Percentiles rank a stretch among this genome's conserved stretches.
phyloP scores from a whole-genome alignment of 768 basidiomycete species.

The Suillus placidus region DNA sequence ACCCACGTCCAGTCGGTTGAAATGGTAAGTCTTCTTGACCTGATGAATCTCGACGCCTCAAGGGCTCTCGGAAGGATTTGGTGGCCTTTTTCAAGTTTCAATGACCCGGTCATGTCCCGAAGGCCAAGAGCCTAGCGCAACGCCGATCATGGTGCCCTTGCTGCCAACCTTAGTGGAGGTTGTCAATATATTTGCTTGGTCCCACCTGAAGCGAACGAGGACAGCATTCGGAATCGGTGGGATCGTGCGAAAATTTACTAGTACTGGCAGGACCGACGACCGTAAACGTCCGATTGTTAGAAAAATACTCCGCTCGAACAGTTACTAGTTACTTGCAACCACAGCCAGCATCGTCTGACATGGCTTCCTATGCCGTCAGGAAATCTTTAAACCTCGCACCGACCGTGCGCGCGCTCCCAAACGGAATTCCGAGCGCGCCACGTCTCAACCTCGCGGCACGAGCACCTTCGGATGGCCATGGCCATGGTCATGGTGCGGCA shows the following conservation, averaged over 20 bases:
- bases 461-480: conserved; percentile 57
- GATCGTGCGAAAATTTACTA: not conserved
- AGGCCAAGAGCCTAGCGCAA: not conserved
- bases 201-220: not conserved
- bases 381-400: conserved; percentile 82
- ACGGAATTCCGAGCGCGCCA: conserved; percentile 78
- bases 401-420: conserved; percentile 76
- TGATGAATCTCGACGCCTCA: not conserved
- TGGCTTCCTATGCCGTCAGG: conserved; percentile 76
- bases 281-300: conserved; percentile 7
- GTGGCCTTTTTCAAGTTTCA: not conserved
- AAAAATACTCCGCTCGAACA: conserved; percentile 3
- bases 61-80: not conserved
- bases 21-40: not conserved
- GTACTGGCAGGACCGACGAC: not conserved
- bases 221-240: not conserved
- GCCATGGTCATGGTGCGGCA: conserved; percentile 54
- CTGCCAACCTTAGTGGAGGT: not conserved
- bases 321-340: conserved; percentile 1
- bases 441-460: conserved; percentile 73
- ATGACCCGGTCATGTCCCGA: not conserved
- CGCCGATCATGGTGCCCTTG: not conserved
- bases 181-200: not conserved
- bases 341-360: conserved; percentile 26
- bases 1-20: not conserved